Percentiles rank a stretch among this genome's conserved stretches.
phyloP scores from a whole-genome alignment of 2,329 filamentous ascomycete species.

The Epichloe elymi region DNA sequence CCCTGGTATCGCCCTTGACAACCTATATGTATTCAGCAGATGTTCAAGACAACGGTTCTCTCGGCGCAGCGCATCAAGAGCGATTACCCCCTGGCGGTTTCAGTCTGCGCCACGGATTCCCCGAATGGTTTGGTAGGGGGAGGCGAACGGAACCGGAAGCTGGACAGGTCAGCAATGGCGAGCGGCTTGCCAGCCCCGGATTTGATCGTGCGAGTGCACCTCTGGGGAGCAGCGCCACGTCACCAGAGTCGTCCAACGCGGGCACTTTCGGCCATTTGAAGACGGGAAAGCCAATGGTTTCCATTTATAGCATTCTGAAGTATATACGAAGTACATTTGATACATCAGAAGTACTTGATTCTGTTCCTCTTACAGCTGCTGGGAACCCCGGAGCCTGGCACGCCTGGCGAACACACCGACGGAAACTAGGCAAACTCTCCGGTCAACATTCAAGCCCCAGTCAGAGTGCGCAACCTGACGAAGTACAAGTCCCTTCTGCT shows the following conservation, averaged over 20 bases:
- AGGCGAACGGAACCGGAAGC: slow-evolving; percentile 25
- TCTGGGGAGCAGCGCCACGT: slow-evolving; percentile 13
- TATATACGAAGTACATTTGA: slow-evolving; percentile 79
- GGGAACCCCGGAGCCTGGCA: slow-evolving; percentile 90
- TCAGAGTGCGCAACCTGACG: not conserved
- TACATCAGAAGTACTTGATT: slow-evolving; percentile 62
- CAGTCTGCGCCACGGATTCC: slow-evolving; percentile 81
- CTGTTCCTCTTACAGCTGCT: slow-evolving; percentile 65
- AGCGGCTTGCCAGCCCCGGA: slow-evolving; percentile 17
- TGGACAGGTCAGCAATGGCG: slow-evolving; percentile 30
- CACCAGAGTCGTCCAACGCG: slow-evolving; percentile 17
- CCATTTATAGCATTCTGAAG: slow-evolving; percentile 55
- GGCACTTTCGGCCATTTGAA: slow-evolving; percentile 26
- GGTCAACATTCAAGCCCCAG: not conserved
- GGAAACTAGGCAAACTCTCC: slow-evolving; percentile 18
- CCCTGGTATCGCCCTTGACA: slow-evolving; percentile 81
- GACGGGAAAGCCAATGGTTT: slow-evolving; percentile 30
- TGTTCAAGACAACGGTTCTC: slow-evolving; percentile 59
- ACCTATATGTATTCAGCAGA: slow-evolving; percentile 86
- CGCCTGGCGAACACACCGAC: slow-evolving; percentile 69
- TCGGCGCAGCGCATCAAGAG: slow-evolving; percentile 74
- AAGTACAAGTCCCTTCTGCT: not conserved
- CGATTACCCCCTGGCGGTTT: slow-evolving; percentile 84
- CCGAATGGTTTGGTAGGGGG: slow-evolving; percentile 67
- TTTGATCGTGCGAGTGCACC: slow-evolving; percentile 11